These are phyloP conservation scores for Vanrija pseudolonga DNA, from an alignment of 1,284 basidiomycete species.

Conservation along the genomic window DNA sequence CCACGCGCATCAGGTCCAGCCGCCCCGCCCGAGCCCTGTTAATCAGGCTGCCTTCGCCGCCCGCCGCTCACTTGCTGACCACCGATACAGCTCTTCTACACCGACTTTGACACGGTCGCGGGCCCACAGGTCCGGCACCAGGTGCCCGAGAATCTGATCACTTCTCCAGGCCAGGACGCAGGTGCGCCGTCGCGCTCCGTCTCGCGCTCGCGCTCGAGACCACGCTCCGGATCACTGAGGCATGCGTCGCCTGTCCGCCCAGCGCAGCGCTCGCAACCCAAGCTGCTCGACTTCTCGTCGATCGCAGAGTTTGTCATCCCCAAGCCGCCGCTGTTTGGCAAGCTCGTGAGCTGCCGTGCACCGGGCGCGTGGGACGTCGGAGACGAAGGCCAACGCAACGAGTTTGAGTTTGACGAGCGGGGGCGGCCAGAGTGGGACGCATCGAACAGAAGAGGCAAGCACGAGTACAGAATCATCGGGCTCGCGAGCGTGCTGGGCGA, in stretches of 20 bases:
- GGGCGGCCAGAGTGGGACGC: too few species aligned
- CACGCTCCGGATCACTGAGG: conserved; percentile 15
- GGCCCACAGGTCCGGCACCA: conserved; percentile 47
- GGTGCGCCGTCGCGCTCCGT: conserved; percentile 1
- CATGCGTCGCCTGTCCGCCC: not conserved
- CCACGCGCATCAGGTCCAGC: not conserved
- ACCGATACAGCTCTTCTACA: conserved; percentile 45
- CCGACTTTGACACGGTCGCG: conserved; percentile 45
- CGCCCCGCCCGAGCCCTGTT: not conserved
- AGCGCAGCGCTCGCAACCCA: conserved; percentile 1
- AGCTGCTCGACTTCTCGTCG: conserved; percentile 84
- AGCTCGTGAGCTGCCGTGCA: conserved; percentile 64
- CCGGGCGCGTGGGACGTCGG: conserved; percentile 21
- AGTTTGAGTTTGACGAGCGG: conserved; percentile 10
- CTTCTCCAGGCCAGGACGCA: conserved; percentile 19
- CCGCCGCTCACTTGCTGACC: not conserved
- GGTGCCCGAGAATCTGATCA: conserved; percentile 49
- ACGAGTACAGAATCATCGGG: conserved; percentile 72
- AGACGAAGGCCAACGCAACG: conserved; percentile 20
- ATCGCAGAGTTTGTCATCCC: conserved; percentile 95
- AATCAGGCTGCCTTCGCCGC: not conserved
- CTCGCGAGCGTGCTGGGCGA: conserved; percentile 71
- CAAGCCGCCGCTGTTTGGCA: conserved; percentile 75
- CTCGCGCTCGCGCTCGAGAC: conserved; percentile 15
- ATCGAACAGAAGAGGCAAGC: conserved; percentile 9